Evolutionary conservation across 2,329 filamentous ascomycete species (phyloP).

Genomic region (Verticillium isaacii): DNA sequence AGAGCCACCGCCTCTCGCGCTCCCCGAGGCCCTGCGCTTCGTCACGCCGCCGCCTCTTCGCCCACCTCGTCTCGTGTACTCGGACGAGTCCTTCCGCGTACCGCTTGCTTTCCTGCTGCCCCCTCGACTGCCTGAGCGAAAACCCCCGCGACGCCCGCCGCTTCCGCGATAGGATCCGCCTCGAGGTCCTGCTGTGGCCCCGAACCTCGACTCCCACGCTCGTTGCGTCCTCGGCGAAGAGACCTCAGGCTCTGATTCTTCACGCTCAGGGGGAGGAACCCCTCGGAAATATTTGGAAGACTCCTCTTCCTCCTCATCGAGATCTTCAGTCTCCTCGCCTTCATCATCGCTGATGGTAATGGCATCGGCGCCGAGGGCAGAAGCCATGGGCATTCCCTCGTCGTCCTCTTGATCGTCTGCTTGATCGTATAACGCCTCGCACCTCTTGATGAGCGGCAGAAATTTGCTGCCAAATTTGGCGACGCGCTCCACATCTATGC

Average conservation of each 20-base stretch:
- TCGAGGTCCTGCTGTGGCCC: constrained; percentile 20
- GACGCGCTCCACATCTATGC: constrained; percentile 60
- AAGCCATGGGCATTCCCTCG: constrained; percentile 7
- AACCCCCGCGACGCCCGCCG: constrained; percentile 18
- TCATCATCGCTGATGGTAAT: constrained; percentile 46
- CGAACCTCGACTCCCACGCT: constrained; percentile 16
- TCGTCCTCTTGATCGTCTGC: constrained; percentile 36
- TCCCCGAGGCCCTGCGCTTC: constrained; percentile 12
- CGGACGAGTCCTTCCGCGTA: constrained; percentile 7
- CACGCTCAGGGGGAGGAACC: constrained; percentile 10
- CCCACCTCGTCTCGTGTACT: constrained; percentile 1
- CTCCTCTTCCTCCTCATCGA: constrained; percentile 32
- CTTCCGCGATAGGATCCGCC: constrained; percentile 7
- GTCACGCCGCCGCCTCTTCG: constrained; percentile 10
- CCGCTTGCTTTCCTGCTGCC: constrained; percentile 23
- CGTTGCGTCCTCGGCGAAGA: constrained; percentile 14
- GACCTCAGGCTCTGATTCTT: neutral
- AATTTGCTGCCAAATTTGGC: constrained; percentile 56
- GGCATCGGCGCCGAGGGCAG: constrained; percentile 40
- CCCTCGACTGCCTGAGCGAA: constrained; percentile 19
- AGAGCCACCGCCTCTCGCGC: constrained; percentile 5
- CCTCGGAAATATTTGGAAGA: constrained; percentile 44
- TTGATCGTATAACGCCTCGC: constrained; percentile 40
- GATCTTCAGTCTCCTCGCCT: constrained; percentile 23
- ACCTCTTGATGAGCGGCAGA: constrained; percentile 50